Base-by-base conservation (phyloP, 2,329 filamentous ascomycete species). In the Cladophialophora psammophila region DNA sequence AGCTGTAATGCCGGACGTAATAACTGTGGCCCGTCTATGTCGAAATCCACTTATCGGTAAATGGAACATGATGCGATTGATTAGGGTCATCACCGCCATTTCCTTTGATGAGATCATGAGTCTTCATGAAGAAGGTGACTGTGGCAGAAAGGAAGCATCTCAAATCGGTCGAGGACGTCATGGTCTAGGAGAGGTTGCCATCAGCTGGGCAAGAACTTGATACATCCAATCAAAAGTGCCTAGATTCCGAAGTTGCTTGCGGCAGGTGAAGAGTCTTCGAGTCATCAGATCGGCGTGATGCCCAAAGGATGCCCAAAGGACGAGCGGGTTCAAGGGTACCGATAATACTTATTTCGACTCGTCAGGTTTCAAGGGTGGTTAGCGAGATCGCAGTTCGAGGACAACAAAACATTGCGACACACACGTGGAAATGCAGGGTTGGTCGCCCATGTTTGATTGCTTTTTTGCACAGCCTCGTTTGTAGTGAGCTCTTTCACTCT, bases 401-500 rank as follows among this genome's bases (percentile, higher is more conserved):
- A 42, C 13, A n/a, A 42, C 40, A 42, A 10, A 2, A n/a, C 15
- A 42, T n/a, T 42, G 13, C 40, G 15, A n/a, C 40, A 42, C 40
- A 8, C 40, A 42, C 40, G 40, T 42, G 45, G 45, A 26, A 8
- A 10, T 3, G 45, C 45, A 50, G 45, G 45, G 45, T 50, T n/a
- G 1, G 3, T 20, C 45, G 38, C 15, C n/a, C 31, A n/a, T 18
- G 35, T 48, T 59, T 45, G 56, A 59, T 59, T 59, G 38, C 38
- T 9, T 59, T 32, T 31, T 26, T 59, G 26, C 56, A 59, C 56
- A 31, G 34, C 10, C 38, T 45, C 15, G 9, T 15, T 58, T 20
- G 8, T 57, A 12, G 36, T 20, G 12, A 20, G 32, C 13, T 40
- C 18, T 26, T 13, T 40, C 54, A 20, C 32, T 57, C 13, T 26